Evolutionary conservation across 495 filamentous ascomycete species (phyloP), one percentile per base, ranked within the genome.

Genomic region (Annulohypoxylon maeteangense): DNA sequence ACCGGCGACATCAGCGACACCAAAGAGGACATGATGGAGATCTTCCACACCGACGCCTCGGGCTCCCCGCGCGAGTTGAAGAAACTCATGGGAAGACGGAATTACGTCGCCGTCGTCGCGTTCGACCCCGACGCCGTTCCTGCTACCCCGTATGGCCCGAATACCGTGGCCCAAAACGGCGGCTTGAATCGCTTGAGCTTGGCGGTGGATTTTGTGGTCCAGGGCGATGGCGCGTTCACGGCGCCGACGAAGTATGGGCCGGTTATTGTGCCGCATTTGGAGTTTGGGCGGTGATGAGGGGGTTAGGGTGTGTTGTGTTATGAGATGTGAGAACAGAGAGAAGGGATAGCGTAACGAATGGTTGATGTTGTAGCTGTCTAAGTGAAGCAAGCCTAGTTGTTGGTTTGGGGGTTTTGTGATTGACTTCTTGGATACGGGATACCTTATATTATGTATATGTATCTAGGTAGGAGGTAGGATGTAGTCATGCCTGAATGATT

Each of bases 11-110:
- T 85, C n/a, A 85, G 82, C 22, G 95, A 99, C 76, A 99, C 95
- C 38, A 99, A 99, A 79, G 95, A 99, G 80, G 95, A 99, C 77
- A 99, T 99, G 95, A 94, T 98, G 90, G 95, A 99, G 82, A 93
- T 99, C 70, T 99, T 99, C 86, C 90, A 94, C 77, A 90, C 86
- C 7, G 95, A 99, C 73, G 92, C 95, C 16, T 91, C 87, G 55
- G 94, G 96, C 12, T 82, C 87, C 27, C 81, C 88, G 0, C 85
- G 96, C 23, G 95, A 99, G 80, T 82, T 91, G 69, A 92, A 92
- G 78, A 91, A 93, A 74, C 85, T 99, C 34, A 98, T 98, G 95
- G 93, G 89, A 3, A 81, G 96, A 25, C 82, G 95, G 36, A 98
- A 98, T 72, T 99, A 98, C 70, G 91, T 93, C n/a, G 95, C 94